phyloP scores from a whole-genome alignment of 305 asterid genomes.

The Ajuga reptans region DNA sequence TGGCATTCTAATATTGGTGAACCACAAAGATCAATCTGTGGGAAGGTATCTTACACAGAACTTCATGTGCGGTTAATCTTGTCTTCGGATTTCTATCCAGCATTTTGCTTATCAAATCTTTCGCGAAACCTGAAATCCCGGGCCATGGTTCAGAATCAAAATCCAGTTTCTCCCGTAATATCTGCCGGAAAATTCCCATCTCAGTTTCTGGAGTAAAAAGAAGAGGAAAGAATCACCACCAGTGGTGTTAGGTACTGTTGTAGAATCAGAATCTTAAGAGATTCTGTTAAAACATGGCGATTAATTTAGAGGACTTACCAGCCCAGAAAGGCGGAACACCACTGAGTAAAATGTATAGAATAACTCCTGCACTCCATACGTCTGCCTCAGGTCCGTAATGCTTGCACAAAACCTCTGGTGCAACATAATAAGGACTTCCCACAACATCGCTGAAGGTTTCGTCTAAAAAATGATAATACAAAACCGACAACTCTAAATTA shows the following conservation, averaged over 20 bases:
- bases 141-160: conserved; percentile 96
- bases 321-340: conserved; percentile 99
- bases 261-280: background rate
- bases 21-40: background rate
- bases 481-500: background rate
- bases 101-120: conserved; percentile 83
- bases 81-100: conserved; percentile 69
- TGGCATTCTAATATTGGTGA: conserved; percentile 4
- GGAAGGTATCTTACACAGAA: conserved; percentile 53
- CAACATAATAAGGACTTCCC: conserved; percentile 95
- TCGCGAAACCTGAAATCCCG: conserved; percentile 70
- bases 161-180: conserved; percentile 66
- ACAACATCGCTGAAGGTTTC: conserved; percentile 78
- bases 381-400: conserved; percentile 88
- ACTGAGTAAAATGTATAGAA: conserved; percentile 81
- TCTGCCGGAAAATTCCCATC: conserved; percentile 95
- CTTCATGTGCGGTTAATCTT: conserved; percentile 91
- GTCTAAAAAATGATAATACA: conserved; percentile 33
- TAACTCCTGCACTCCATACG: conserved; percentile 97
- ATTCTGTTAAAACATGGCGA: background rate
- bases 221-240: conserved; percentile 12
- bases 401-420: conserved; percentile 88
- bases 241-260: conserved; percentile 22
- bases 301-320: conserved; percentile 37
- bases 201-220: conserved; percentile 66